These are phyloP conservation scores for Penicilliopsis zonata DNA, from an alignment of 495 filamentous ascomycete species.

Conservation along the genomic window DNA sequence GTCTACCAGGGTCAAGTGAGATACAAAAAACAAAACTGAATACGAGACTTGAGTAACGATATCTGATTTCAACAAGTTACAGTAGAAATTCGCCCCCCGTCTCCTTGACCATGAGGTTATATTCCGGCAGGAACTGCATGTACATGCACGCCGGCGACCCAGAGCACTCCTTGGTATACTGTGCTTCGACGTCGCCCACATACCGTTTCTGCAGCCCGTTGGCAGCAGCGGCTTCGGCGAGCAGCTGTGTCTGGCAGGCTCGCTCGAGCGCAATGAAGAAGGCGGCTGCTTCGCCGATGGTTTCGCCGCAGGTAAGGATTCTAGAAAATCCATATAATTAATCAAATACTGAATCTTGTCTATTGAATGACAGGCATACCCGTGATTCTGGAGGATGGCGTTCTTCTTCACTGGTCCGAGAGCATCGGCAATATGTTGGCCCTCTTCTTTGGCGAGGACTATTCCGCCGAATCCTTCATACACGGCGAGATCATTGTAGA, in stretches of 20 bases:
- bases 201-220: constrained; percentile 55
- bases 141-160: constrained; percentile 50
- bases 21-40: too few species aligned
- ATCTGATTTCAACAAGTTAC: too few species aligned
- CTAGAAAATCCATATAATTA: too few species aligned
- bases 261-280: constrained; percentile 70
- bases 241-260: constrained; percentile 62
- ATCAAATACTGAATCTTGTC: too few species aligned
- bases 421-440: constrained; percentile 48
- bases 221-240: constrained; percentile 63
- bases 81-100: constrained; percentile 39
- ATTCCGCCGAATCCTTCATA: constrained; percentile 60
- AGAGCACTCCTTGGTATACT: constrained; percentile 53
- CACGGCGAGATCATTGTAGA: constrained; percentile 54
- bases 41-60: too few species aligned
- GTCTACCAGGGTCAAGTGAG: too few species aligned
- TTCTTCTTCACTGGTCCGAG: constrained; percentile 61
- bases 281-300: constrained; percentile 51
- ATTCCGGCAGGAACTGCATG: constrained; percentile 62
- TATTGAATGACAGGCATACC: too few species aligned
- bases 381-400: constrained; percentile 60
- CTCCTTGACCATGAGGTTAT: constrained; percentile 60
- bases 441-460: constrained; percentile 61
- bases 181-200: constrained; percentile 56
- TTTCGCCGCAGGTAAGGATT: constrained; percentile 43